These are phyloP conservation scores for Basipetospora chlamydospora DNA, from an alignment of 2,329 filamentous ascomycete genomes.

Conservation along the genomic window DNA sequence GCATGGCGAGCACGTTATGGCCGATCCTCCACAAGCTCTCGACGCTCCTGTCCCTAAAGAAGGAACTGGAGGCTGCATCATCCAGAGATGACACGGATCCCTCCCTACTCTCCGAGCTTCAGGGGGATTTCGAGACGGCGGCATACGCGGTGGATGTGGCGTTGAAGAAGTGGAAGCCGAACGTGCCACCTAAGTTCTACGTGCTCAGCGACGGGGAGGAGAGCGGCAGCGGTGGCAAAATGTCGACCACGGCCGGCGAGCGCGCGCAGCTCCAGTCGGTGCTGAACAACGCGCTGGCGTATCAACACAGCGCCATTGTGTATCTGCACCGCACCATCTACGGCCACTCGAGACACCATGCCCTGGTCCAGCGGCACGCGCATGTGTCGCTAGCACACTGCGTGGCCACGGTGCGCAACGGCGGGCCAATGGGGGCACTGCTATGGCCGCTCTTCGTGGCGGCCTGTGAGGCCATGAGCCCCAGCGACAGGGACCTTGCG, in stretches of 20 bases:
- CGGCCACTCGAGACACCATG: conserved; percentile 28
- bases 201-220: conserved; percentile 10
- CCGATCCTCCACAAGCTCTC: conserved; percentile 48
- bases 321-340: conserved; percentile 43
- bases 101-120: conserved; percentile 30
- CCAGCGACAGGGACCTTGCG: conserved; percentile 35
- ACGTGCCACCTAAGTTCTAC: conserved; percentile 25
- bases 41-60: conserved; percentile 36
- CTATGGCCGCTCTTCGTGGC: conserved; percentile 55
- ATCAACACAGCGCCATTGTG: conserved; percentile 42
- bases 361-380: conserved; percentile 37
- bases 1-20: conserved; percentile 48
- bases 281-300: conserved; percentile 44
- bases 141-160: conserved; percentile 40
- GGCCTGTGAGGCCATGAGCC: conserved; percentile 39
- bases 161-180: conserved; percentile 40
- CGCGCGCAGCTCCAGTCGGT: conserved; percentile 35
- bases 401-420: conserved; percentile 35
- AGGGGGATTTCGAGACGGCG: conserved; percentile 34
- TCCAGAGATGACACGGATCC: conserved; percentile 20
- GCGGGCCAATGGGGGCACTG: conserved; percentile 47
- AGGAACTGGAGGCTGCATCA: conserved; percentile 31
- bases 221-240: not conserved
- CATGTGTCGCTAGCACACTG: conserved; percentile 37
- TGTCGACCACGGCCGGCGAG: conserved; percentile 14